Evolutionary conservation across 805 yeast species (phyloP), one percentile per base, ranked within the genome.

Genomic region (Teunomyces aglyptinius): DNA sequence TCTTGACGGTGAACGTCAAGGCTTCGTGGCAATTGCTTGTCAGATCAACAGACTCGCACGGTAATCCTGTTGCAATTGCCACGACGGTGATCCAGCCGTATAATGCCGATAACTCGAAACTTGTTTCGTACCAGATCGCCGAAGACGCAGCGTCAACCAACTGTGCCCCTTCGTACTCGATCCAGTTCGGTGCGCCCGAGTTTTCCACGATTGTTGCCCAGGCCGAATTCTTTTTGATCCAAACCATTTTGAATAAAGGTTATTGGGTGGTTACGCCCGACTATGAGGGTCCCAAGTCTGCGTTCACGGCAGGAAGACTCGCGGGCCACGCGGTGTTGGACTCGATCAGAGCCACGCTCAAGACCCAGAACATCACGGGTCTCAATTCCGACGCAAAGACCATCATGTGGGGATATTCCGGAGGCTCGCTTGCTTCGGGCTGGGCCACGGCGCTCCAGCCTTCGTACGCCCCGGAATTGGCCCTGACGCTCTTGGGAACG

Each of bases 371-470:
- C 42, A 28, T 45, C 3, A 52, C 56, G 11, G 60, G 62, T 1
- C 27, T 57, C 6, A 19, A 45, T 15, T 4, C 44, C 1, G 50
- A 56, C 11, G 59, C 60, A 2, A 41, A 52, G 31, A 49, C 53
- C 11, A 48, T 45, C 3, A 15, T 53, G 35, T 60, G 58, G 60
- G 65, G 63, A 1, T 61, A 56, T 41, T 59, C 63, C 4, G 65
- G 65, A 5, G 65, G 63, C 12, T 52, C 63, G 3, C 44, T 60
- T 24, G 58, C 64, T 10, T 40, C 58, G 2, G 52, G 57, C 2
- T 61, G 65, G 65, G 63, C 60, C 5, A 54, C 61, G 2, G 49
- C 53, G 3, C 45, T 60, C 27, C 60, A 57, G 38, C 64, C 63
- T 10, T 15, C 34, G 10, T 60, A 60, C 29, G 64, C 65, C 1